Evolutionary conservation across 257 asterid species (phyloP).

Genomic region (Solanum peruvianum): DNA sequence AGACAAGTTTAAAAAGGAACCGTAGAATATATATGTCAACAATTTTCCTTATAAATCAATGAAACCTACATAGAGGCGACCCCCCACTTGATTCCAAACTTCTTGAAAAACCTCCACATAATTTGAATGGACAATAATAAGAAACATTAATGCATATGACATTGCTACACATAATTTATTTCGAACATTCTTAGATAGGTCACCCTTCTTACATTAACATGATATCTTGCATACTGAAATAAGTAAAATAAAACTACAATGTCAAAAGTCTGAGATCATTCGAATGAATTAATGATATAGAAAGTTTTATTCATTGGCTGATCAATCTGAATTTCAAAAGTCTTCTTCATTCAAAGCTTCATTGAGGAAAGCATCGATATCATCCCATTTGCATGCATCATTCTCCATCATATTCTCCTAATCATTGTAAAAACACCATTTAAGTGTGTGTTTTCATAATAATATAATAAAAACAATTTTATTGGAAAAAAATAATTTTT

Average conservation of each 20-base stretch:
- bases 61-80: not conserved
- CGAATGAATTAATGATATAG: not conserved
- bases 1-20: not conserved
- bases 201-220: not conserved
- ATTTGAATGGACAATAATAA: not conserved
- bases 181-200: not conserved
- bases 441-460: not conserved
- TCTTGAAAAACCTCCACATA: not conserved
- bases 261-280: not conserved
- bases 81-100: not conserved
- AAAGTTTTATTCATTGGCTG: not conserved
- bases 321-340: not conserved
- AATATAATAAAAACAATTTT: not conserved
- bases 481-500: not conserved
- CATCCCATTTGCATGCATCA: not conserved
- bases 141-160: not conserved
- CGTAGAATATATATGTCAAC: not conserved
- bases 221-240: not conserved
- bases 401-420: not conserved
- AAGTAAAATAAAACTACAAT: not conserved
- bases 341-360: not conserved
- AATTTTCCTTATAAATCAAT: not conserved
- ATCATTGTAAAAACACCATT: not conserved
- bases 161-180: not conserved
- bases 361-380: not conserved